Base-by-base conservation (phyloP, 2,329 filamentous ascomycete species). In the Didymella keratinophila region DNA sequence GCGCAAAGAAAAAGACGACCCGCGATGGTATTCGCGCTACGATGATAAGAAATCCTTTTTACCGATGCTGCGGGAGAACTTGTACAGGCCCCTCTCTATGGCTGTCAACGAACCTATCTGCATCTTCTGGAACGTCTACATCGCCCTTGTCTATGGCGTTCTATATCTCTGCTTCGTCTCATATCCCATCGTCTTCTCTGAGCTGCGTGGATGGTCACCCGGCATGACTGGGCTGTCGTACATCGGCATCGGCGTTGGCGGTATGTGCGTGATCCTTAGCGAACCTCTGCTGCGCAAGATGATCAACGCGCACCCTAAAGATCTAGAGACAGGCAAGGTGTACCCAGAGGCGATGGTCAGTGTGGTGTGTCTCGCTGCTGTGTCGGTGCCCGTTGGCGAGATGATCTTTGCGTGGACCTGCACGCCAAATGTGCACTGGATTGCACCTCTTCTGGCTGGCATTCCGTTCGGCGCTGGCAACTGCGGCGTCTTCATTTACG, bases 141-240 rank as follows among this genome's bases (percentile, higher is more conserved):
- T 90, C 62, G 85, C 90, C 0, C 80, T 96, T 37, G 86, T 96
- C 34, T 97, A 97, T 74, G 91, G 88, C 18, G 92, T 96, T 39
- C 81, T 97, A 1, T 95, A 95, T 71, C 86, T 97, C 30, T 96
- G 92, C 77, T 97, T 97, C 79, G 89, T 96, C 16, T 92, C 91
- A 12, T 96, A 96, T 74, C 93, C 93, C 0, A 89, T 96, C 58
- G 89, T 96, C 57, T 97, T 95, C 77, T 82, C 83, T 11, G 81
- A 89, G 39, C 78, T 86, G 57, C 89, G 93, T 18, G 91, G 91
- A 60, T 97, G 93, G 93, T 83, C 83, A 2, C 81, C 89, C 0
- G 88, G 90, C 1, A 50, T 90, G 34, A 87, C 88, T 0, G 93
- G 93, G 0, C 84, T 97, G 2, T 85, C 92, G 1, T 97, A 96